Conservation (phyloP, 208 protist genomes). For the Leishmania braziliensis region DNA sequence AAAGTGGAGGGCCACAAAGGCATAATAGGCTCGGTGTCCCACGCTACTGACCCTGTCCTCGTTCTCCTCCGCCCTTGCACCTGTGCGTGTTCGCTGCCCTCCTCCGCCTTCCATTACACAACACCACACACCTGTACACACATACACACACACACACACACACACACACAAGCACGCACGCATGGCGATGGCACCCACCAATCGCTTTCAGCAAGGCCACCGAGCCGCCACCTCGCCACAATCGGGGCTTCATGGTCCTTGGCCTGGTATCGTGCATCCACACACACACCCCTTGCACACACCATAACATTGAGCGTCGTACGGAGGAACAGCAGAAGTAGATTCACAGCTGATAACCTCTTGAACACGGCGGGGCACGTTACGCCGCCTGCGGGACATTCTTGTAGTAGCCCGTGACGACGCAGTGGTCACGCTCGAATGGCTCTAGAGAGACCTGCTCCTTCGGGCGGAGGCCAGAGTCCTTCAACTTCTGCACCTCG, state of each 20-base stretch:
- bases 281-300: background rate
- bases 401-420: conserved; percentile 93
- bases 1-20: background rate
- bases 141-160: background rate
- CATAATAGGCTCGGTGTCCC: background rate
- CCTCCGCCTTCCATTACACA: conserved; percentile 2
- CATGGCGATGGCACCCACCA: background rate
- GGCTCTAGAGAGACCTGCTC: conserved; percentile 99
- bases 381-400: conserved; percentile 57
- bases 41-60: background rate
- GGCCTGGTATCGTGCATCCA: background rate
- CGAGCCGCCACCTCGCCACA: background rate
- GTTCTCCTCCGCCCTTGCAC: background rate
- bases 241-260: background rate
- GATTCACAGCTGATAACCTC: background rate
- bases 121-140: background rate
- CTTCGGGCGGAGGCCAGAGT: conserved; percentile 95
- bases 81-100: background rate
- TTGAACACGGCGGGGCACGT: background rate
- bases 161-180: background rate
- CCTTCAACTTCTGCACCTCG: conserved; percentile 97
- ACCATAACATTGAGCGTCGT: background rate
- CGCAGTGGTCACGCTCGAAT: conserved; percentile 99
- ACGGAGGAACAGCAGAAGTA: background rate
- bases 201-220: background rate